Evolutionary conservation across 176 grass and related monocot genomes (phyloP).

Genomic region (Triticum monococcum): DNA sequence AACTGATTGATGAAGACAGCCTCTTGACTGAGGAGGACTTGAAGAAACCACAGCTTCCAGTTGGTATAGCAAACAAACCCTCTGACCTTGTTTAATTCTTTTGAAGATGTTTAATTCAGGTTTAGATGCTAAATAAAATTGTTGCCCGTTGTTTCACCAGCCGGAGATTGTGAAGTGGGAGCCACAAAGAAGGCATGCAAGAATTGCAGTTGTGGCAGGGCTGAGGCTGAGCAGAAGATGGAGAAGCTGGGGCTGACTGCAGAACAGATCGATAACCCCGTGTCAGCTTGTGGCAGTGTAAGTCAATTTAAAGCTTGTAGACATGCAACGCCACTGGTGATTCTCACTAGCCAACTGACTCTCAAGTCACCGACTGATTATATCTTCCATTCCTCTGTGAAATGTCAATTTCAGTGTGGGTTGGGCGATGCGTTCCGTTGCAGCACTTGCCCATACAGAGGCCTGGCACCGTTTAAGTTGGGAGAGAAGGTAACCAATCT

Average conservation of each 20-base stretch:
- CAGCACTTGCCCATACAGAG: constrained; percentile 75
- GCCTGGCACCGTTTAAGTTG: constrained; percentile 66
- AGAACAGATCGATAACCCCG: constrained; percentile 78
- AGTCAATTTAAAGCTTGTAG: constrained; percentile 3
- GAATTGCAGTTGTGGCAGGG: constrained; percentile 85
- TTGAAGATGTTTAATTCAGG: constrained; percentile 5
- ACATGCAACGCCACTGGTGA: neutral
- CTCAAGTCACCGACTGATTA: neutral
- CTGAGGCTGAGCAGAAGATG: constrained; percentile 72
- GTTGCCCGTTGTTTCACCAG: constrained; percentile 29
- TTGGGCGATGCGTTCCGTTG: constrained; percentile 86
- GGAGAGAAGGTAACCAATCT: constrained; percentile 67
- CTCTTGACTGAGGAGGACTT: constrained; percentile 86
- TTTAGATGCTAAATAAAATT: constrained; percentile 25
- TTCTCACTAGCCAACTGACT: neutral
- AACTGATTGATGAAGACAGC: constrained; percentile 82
- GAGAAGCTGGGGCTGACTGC: constrained; percentile 68
- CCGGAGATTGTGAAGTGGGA: constrained; percentile 82
- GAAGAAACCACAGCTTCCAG: constrained; percentile 83
- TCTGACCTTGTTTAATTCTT: neutral
- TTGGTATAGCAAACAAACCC: constrained; percentile 43
- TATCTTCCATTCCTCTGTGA: neutral
- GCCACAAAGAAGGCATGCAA: constrained; percentile 84
- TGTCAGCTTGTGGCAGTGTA: constrained; percentile 87
- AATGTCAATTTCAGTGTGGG: constrained; percentile 62